These are phyloP conservation scores for Styphnolobium japonicum DNA, from an alignment of 306 rosid genomes.

Conservation along the genomic window DNA sequence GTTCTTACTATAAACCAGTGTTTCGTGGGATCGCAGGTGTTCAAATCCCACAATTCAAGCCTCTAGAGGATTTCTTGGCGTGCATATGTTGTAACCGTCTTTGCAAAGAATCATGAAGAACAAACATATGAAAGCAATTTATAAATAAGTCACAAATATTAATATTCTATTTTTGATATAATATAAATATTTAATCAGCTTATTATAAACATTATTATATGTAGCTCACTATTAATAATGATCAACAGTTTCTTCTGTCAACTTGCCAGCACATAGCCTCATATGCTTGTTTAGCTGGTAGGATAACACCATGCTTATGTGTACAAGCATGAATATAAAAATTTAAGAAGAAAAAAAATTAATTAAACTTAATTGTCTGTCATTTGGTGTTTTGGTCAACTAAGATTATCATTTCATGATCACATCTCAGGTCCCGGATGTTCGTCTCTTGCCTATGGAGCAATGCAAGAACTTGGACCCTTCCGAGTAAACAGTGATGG, in stretches of 20 bases:
- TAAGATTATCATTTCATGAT: neutral
- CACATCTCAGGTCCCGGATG: slow-evolving; percentile 85
- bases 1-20: neutral
- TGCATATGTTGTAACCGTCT: neutral
- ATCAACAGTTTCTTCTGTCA: neutral
- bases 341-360: neutral
- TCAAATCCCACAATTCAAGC: slow-evolving; percentile 48
- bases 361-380: neutral
- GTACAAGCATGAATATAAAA: neutral
- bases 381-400: neutral
- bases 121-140: neutral
- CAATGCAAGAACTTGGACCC: slow-evolving; percentile 98
- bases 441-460: slow-evolving; percentile 91
- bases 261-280: slow-evolving; percentile 5
- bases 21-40: neutral
- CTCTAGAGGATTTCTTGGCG: slow-evolving; percentile 32
- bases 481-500: slow-evolving; percentile 90
- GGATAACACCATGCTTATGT: neutral
- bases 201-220: neutral
- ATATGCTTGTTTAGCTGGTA: slow-evolving; percentile 23
- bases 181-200: neutral
- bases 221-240: neutral
- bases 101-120: neutral
- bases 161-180: neutral
- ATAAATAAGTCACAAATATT: neutral